Conservation (phyloP, 2,329 filamentous ascomycete species). For the Botrytis paeoniae region DNA sequence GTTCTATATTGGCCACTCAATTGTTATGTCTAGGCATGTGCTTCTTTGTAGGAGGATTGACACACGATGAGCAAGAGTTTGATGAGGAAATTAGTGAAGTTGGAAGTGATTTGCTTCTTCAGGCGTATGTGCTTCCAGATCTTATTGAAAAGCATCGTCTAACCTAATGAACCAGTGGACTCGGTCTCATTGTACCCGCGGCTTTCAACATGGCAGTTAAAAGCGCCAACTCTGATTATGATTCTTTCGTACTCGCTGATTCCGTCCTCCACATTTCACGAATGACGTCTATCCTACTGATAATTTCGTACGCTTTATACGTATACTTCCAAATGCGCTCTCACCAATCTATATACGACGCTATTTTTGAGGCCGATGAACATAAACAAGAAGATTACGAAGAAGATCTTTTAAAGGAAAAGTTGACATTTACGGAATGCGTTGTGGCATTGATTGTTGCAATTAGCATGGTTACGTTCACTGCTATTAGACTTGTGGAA, state of each 20-base stretch:
- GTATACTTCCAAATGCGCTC: conserved; percentile 71
- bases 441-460: conserved; percentile 61
- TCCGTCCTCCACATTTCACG: conserved; percentile 66
- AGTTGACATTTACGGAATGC: conserved; percentile 73
- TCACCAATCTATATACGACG: conserved; percentile 74
- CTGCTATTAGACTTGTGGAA: conserved; percentile 69
- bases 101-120: conserved; percentile 71
- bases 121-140: conserved; percentile 56
- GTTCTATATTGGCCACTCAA: conserved; percentile 79
- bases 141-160: neutral
- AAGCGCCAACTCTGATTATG: conserved; percentile 26
- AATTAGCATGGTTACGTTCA: conserved; percentile 67
- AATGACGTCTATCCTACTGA: conserved; percentile 65
- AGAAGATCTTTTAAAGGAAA: conserved; percentile 58
- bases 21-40: conserved; percentile 76
- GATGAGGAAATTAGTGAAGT: conserved; percentile 75
- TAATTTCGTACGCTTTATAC: conserved; percentile 65
- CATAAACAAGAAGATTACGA: conserved; percentile 61
- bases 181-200: conserved; percentile 45
- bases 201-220: conserved; percentile 48
- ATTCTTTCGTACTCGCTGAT: conserved; percentile 44
- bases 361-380: conserved; percentile 70
- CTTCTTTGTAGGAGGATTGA: conserved; percentile 73
- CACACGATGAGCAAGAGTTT: conserved; percentile 66
- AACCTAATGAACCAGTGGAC: conserved; percentile 39